These are phyloP conservation scores for Myxozyma neotropica DNA, from an alignment of 805 yeast species.

Conservation along the genomic window DNA sequence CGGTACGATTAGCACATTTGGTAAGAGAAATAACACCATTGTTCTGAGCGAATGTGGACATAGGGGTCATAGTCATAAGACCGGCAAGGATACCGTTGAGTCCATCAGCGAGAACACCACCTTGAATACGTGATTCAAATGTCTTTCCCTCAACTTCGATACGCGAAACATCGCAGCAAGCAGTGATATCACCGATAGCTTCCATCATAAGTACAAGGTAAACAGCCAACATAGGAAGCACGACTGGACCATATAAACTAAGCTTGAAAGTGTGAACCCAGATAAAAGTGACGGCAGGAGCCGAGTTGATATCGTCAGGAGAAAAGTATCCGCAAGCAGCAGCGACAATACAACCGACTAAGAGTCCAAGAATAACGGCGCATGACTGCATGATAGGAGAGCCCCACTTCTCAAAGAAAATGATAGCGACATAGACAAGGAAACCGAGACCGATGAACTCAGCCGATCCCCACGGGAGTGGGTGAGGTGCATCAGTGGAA, in stretches of 20 bases:
- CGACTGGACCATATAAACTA: conserved; percentile 78
- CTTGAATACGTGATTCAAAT: conserved; percentile 86
- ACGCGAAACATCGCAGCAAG: conserved; percentile 89
- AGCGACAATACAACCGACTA: conserved; percentile 89
- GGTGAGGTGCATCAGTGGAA: conserved; percentile 53
- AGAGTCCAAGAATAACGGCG: conserved; percentile 82
- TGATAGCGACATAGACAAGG: conserved; percentile 71
- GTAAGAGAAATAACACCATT: conserved; percentile 93
- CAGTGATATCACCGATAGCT: conserved; percentile 92
- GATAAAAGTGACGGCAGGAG: conserved; percentile 80
- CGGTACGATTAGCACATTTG: conserved; percentile 83
- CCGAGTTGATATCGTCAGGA: conserved; percentile 56
- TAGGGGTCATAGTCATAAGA: conserved; percentile 80
- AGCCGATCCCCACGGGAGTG: conserved; percentile 81
- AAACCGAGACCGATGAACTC: conserved; percentile 86
- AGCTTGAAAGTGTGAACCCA: conserved; percentile 87
- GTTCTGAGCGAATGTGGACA: conserved; percentile 92
- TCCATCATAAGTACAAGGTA: conserved; percentile 86
- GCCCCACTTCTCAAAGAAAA: conserved; percentile 82
- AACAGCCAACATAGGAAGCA: conserved; percentile 81
- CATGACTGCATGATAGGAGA: conserved; percentile 94
- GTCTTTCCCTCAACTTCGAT: conserved; percentile 77
- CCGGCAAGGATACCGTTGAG: conserved; percentile 76
- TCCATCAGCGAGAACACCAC: conserved; percentile 91
- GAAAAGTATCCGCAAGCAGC: conserved; percentile 86